Evolutionary conservation across 2,329 filamentous ascomycete species (phyloP).

Genomic region (Exophiala aquamarina): DNA sequence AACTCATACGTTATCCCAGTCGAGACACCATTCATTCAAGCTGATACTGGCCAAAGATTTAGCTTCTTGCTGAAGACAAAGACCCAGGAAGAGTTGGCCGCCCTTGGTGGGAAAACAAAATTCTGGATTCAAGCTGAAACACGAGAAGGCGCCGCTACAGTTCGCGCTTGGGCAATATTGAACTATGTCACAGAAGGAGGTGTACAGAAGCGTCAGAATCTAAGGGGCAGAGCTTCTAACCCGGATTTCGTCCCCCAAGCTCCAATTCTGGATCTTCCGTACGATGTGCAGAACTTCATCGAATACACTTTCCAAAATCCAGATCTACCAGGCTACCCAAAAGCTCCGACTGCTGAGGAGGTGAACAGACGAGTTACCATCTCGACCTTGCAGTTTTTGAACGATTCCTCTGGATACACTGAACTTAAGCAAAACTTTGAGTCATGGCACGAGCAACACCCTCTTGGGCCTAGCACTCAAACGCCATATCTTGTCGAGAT

Average conservation of each 20-base stretch:
- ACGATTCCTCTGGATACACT: slow-evolving; percentile 15
- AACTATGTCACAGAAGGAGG: slow-evolving; percentile 20
- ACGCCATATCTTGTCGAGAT: slow-evolving; percentile 50
- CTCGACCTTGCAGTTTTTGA: slow-evolving; percentile 35
- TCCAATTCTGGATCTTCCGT: slow-evolving; percentile 26
- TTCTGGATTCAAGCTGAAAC: slow-evolving; percentile 44
- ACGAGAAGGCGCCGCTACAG: slow-evolving; percentile 24
- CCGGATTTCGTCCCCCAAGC: slow-evolving; percentile 8
- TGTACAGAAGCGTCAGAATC: slow-evolving; percentile 10
- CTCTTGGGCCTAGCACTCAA: slow-evolving; percentile 21
- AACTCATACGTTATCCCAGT: slow-evolving; percentile 36
- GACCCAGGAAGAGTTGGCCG: slow-evolving; percentile 27
- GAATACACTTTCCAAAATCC: slow-evolving; percentile 30
- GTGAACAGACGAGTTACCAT: slow-evolving; percentile 54
- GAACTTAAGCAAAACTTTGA: slow-evolving; percentile 35
- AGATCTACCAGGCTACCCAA: slow-evolving; percentile 21
- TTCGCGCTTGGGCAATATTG: slow-evolving; percentile 32
- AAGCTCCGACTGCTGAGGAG: slow-evolving; percentile 33
- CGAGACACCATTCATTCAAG: slow-evolving; percentile 51
- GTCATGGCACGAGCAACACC: slow-evolving; percentile 19
- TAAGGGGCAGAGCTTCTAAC: slow-evolving; percentile 13
- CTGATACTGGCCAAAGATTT: slow-evolving; percentile 61
- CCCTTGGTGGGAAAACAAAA: slow-evolving; percentile 42
- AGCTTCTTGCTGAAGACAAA: slow-evolving; percentile 58
- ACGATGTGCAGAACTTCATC: slow-evolving; percentile 20